Percentiles rank a stretch among this genome's conserved stretches.
Evolutionary conservation across 2,329 filamentous ascomycete genomes (phyloP).

Genomic region (Apiospora koreana): DNA sequence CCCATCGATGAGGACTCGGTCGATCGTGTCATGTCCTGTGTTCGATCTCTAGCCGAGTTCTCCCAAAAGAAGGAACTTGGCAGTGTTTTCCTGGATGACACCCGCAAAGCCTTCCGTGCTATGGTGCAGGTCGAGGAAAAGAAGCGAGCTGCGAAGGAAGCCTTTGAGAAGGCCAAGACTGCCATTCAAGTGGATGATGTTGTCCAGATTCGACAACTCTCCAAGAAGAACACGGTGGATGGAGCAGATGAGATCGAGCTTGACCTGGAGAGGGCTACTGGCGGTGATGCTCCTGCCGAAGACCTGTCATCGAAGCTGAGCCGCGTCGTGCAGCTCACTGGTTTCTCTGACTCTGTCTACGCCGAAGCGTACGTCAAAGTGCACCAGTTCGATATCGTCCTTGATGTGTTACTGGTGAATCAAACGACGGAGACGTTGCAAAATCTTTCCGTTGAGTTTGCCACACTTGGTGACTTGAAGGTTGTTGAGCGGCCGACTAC

Average conservation of each 20-base stretch:
- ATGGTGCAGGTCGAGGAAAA: slow-evolving; percentile 98
- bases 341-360: slow-evolving; percentile 97
- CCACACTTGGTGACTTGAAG: slow-evolving; percentile 96
- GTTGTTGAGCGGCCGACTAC: slow-evolving; percentile 96
- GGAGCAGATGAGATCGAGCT: slow-evolving; percentile 83
- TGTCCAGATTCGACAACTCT: slow-evolving; percentile 86
- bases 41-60: slow-evolving; percentile 89
- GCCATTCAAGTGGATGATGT: slow-evolving; percentile 96
- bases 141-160: slow-evolving; percentile 94
- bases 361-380: slow-evolving; percentile 99
- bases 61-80: slow-evolving; percentile 87
- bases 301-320: slow-evolving; percentile 92
- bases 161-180: slow-evolving; percentile 87
- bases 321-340: slow-evolving; percentile 93
- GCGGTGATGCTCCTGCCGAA: slow-evolving; percentile 80
- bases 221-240: slow-evolving; percentile 84
- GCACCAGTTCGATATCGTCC: slow-evolving; percentile 96
- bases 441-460: slow-evolving; percentile 96
- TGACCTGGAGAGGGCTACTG: slow-evolving; percentile 91
- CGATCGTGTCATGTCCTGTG: slow-evolving; percentile 98
- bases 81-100: slow-evolving; percentile 91
- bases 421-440: slow-evolving; percentile 96
- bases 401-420: slow-evolving; percentile 95
- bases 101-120: slow-evolving; percentile 89
- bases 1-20: slow-evolving; percentile 97